A percentile compares a stretch with the other conserved stretches of the same genome.
Evolutionary conservation across 192 early-diverging fungal species (phyloP).

Genomic region (Globomyces pollinis-pini): DNA sequence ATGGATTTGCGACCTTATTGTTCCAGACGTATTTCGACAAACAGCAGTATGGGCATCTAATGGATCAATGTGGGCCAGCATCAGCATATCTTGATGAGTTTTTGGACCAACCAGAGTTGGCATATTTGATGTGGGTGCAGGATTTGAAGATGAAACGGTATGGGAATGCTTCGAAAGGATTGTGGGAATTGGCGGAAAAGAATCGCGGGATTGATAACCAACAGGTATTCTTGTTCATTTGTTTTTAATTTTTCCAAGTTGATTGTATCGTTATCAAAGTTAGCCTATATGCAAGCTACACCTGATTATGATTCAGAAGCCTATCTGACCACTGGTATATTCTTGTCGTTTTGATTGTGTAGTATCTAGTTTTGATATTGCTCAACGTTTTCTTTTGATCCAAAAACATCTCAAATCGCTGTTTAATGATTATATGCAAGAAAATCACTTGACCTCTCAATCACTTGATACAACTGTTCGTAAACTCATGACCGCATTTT

Average conservation of each 20-base stretch:
- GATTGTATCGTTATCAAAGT: background rate
- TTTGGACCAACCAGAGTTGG: background rate
- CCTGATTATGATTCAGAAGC: background rate
- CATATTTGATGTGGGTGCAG: slow-evolving; percentile 10
- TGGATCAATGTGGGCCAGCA: background rate
- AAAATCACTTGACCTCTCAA: background rate
- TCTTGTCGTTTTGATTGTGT: background rate
- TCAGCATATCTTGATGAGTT: slow-evolving; percentile 7
- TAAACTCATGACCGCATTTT: too few species aligned
- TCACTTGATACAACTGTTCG: background rate
- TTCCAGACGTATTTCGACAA: background rate
- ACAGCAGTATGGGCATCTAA: background rate
- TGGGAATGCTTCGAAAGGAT: background rate
- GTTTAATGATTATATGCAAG: background rate
- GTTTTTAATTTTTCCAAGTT: too few species aligned
- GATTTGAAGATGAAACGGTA: background rate
- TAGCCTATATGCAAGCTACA: background rate
- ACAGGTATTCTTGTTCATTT: background rate
- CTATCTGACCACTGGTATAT: background rate
- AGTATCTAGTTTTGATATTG: background rate
- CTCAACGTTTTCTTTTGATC: background rate
- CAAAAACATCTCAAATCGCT: background rate
- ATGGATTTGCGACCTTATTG: slow-evolving; percentile 2
- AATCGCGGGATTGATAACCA: background rate
- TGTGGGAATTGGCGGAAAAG: background rate